These are phyloP conservation scores for Phytophthora parvispora DNA, from an alignment of 352 stramenopile species.

Conservation along the genomic window DNA sequence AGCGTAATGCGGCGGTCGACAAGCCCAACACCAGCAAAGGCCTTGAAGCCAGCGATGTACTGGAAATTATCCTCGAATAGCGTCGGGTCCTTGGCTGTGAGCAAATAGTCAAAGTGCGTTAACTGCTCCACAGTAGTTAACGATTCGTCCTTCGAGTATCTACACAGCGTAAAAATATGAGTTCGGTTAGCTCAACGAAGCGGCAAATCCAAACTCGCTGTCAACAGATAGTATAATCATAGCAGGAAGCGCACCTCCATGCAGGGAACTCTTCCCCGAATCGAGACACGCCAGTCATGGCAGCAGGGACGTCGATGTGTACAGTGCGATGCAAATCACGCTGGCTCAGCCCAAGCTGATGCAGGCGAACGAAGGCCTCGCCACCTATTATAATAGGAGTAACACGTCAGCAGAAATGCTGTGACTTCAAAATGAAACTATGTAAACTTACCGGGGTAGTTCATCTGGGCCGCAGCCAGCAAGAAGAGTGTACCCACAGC, in stretches of 20 bases:
- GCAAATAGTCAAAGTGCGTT: slow-evolving; percentile 65
- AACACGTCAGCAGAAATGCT: slow-evolving; percentile 5
- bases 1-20: slow-evolving; percentile 48
- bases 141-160: slow-evolving; percentile 85
- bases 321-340: slow-evolving; percentile 53
- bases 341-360: slow-evolving; percentile 51
- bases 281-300: slow-evolving; percentile 96
- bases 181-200: not conserved
- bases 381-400: slow-evolving; percentile 63
- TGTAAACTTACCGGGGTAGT: slow-evolving; percentile 92
- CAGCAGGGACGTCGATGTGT: slow-evolving; percentile 94
- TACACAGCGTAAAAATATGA: slow-evolving; percentile 19
- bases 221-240: no score
- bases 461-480: slow-evolving; percentile 81
- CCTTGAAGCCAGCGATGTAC: slow-evolving; percentile 55
- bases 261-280: slow-evolving; percentile 85
- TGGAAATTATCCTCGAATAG: slow-evolving; percentile 53
- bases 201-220: not conserved
- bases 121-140: slow-evolving; percentile 59
- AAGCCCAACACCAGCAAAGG: slow-evolving; percentile 55
- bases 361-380: slow-evolving; percentile 69
- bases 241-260: slow-evolving; percentile 87
- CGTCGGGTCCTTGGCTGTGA: slow-evolving; percentile 57
- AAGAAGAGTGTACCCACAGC: slow-evolving; percentile 63
- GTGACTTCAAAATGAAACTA: not conserved